Base-by-base conservation (phyloP, 1,284 basidiomycete species). In the Inonotus hispidus region DNA sequence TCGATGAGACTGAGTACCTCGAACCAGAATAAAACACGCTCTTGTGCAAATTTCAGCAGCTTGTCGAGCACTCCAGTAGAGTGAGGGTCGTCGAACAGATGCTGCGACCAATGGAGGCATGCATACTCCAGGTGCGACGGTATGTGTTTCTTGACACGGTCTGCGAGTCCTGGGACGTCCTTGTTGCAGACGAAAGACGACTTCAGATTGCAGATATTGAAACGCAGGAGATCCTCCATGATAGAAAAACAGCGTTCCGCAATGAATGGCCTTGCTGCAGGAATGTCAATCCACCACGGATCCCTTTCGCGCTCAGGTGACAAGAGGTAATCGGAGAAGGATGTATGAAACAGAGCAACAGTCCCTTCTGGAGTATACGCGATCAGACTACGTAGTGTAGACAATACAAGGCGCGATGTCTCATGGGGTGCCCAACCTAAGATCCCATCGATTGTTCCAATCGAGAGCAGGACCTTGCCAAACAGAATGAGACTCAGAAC, bases 1-100 rank as follows among this genome's bases (percentile, higher is more conserved):
- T 64, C 54, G 14, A 59, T 45, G 5, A 72, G 43, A 52, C 69
- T 70, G 2, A 71, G 59, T 1, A 68, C 32, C 38, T 57, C 56
- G 25, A 57, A 47, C 56, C 56, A 57, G 41, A 46, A 57, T 4
- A 57, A 27, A 7, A 69, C 60, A 14, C 65, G 54, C 2, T 53
- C 32, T 16, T 64, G 45, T 6, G 69, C n/a, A 56, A 68, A 70
- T 7, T 61, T 23, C 11, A 8, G 23, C 3, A 60, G 37, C 8
- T 1, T 29, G 5, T 56, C 37, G 8, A 29, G 11, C 13, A 52
- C 5, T 2, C 21, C 19, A 19, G 14, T 4, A 13, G 46, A 23
- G 19, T 14, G 25, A 16, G 47, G 58, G 10, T 25, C 32, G n/a
- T 60, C 59, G 14, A 11, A 14, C 2, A 60, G 41, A 47, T 60